These are phyloP conservation scores for Carex scoparia DNA, from an alignment of 176 grass and related monocot species.

Conservation along the genomic window DNA sequence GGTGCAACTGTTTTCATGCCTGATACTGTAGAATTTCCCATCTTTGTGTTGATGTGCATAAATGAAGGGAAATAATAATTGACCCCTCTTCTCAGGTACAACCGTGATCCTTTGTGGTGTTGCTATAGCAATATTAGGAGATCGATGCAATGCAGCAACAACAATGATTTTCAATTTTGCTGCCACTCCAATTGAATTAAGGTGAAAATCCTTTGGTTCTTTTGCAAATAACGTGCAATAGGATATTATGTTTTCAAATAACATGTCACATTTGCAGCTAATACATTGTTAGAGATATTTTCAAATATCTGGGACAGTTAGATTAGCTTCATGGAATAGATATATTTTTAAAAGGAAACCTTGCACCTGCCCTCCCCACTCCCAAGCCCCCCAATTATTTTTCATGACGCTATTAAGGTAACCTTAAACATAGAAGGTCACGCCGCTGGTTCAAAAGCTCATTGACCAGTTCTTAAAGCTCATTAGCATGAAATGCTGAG, in stretches of 20 bases:
- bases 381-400: background rate
- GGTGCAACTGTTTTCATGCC: background rate
- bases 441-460: background rate
- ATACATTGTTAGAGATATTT: background rate
- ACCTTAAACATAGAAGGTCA: background rate
- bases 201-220: slow-evolving; percentile 32
- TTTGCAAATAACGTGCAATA: background rate
- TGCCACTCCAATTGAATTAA: slow-evolving; percentile 88
- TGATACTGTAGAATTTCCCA: background rate
- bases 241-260: background rate
- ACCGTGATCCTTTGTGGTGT: slow-evolving; percentile 86
- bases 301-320: background rate
- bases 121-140: slow-evolving; percentile 58
- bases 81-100: slow-evolving; percentile 48
- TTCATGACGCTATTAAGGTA: background rate
- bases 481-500: background rate
- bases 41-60: background rate
- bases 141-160: slow-evolving; percentile 64
- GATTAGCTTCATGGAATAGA: background rate
- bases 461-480: background rate
- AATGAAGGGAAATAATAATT: slow-evolving; percentile 11
- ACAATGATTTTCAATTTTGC: slow-evolving; percentile 78
- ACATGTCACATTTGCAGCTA: background rate
- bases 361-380: too few relatives aligned
- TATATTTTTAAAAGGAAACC: background rate